These are phyloP conservation scores for Phytophthora vignae DNA, from an alignment of 352 stramenopile genomes.

Conservation along the genomic window DNA sequence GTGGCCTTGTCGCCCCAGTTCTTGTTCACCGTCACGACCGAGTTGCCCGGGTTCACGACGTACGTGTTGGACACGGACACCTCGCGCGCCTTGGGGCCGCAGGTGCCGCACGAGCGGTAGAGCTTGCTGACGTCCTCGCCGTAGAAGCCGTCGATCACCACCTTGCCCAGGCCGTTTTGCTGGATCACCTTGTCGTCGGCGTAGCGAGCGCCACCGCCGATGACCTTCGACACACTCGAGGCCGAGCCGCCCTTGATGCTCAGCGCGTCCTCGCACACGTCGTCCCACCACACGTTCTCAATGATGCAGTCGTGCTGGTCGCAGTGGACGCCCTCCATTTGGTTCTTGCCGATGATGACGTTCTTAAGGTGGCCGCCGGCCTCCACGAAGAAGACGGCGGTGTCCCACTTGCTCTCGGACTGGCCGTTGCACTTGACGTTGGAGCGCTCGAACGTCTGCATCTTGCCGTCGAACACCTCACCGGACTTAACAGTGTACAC, in stretches of 20 bases:
- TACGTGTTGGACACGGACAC: too few species aligned
- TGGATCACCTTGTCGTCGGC: slow-evolving; percentile 45
- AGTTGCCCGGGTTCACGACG: too few species aligned
- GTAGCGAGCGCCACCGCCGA: slow-evolving; percentile 34
- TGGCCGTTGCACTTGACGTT: too few species aligned
- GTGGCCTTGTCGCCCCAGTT: too few species aligned
- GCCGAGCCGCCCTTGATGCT: slow-evolving; percentile 23
- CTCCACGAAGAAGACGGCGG: too few species aligned
- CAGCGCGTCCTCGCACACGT: slow-evolving; percentile 28
- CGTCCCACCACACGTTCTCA: slow-evolving; percentile 9
- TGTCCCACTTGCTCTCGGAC: too few species aligned
- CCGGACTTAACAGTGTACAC: slow-evolving; percentile 15
- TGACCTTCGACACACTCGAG: slow-evolving; percentile 20
- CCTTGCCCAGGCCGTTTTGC: background rate
- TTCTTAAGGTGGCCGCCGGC: too few species aligned
- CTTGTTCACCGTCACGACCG: too few species aligned
- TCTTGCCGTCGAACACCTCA: slow-evolving; percentile 16
- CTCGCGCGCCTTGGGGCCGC: too few species aligned
- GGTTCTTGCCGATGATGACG: background rate
- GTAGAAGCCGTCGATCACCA: background rate
- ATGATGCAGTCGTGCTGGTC: background rate
- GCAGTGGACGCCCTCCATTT: background rate
- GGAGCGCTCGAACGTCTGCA: slow-evolving; percentile 13
- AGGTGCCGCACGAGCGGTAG: background rate
- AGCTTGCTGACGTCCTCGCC: slow-evolving; percentile 3